Evolutionary conservation across 352 stramenopile genomes (phyloP).

Genomic region (Phytopythium montanum): DNA sequence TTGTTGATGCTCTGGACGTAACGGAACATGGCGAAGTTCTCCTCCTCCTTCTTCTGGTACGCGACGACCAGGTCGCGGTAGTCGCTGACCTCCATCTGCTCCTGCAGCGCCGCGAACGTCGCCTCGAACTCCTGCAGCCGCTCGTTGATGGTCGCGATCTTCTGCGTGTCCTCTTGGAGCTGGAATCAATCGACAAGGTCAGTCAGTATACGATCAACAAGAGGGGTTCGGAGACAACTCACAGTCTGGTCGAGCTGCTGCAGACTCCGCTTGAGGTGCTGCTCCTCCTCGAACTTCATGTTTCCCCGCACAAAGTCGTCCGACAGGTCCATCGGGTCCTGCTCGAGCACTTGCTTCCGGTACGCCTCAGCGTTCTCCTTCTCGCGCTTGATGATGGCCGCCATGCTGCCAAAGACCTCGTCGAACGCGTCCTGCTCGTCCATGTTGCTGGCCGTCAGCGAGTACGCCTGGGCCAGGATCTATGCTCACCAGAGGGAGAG

Average conservation of each 20-base stretch:
- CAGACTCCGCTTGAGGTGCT: conserved; percentile 63
- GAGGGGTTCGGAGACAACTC: neutral
- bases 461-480: conserved; percentile 66
- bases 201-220: too few species aligned
- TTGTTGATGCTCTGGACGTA: conserved; percentile 82
- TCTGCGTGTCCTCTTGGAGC: conserved; percentile 68
- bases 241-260: conserved; percentile 55
- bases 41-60: conserved; percentile 72
- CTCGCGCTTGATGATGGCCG: conserved; percentile 67
- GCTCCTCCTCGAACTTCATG: conserved; percentile 74
- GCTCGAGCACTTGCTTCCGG: conserved; percentile 72
- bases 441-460: conserved; percentile 61
- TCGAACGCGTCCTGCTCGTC: conserved; percentile 78
- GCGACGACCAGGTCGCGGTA: conserved; percentile 54
- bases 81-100: conserved; percentile 63
- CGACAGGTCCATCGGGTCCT: conserved; percentile 56
- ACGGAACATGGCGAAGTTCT: conserved; percentile 78
- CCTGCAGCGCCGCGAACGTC: conserved; percentile 53
- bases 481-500: conserved; percentile 6
- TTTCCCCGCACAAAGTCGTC: conserved; percentile 75
- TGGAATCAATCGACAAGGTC: too few species aligned
- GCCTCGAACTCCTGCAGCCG: conserved; percentile 73
- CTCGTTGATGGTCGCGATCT: conserved; percentile 64
- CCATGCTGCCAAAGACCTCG: conserved; percentile 65
- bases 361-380: conserved; percentile 75